A percentile compares a stretch with the other conserved stretches of the same genome.
These are phyloP conservation scores for Phylloporus sp. DNA, from an alignment of 1,284 basidiomycete genomes.

Conservation along the genomic window DNA sequence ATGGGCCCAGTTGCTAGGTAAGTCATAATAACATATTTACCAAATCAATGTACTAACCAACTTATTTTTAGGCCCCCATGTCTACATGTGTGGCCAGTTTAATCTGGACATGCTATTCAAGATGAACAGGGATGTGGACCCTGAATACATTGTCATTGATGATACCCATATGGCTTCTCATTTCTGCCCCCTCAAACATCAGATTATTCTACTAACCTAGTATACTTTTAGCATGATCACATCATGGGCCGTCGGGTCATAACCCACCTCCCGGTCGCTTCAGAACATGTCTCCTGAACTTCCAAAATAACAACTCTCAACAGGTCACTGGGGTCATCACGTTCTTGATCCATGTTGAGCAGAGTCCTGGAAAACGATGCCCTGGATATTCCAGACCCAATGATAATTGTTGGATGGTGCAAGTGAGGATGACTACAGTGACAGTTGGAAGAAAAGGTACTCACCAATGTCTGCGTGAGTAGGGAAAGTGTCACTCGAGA, in stretches of 20 bases:
- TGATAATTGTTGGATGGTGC: slow-evolving; percentile 38
- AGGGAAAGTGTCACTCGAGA: slow-evolving; percentile 36
- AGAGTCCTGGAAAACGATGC: slow-evolving; percentile 48
- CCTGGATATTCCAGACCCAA: slow-evolving; percentile 56
- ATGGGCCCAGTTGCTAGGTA: too few relatives aligned
- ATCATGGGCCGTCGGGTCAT: not conserved
- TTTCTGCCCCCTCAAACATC: too few relatives aligned
- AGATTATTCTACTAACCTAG: too few relatives aligned
- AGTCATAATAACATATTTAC: too few relatives aligned
- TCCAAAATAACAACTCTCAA: slow-evolving; percentile 51
- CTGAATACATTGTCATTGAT: too few relatives aligned
- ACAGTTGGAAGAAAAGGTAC: not conserved
- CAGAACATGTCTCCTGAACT: slow-evolving; percentile 53
- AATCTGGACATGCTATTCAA: too few relatives aligned
- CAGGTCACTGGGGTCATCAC: slow-evolving; percentile 16
- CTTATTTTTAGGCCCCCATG: too few relatives aligned
- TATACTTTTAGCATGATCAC: not conserved
- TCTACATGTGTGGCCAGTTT: too few relatives aligned
- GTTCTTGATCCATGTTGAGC: slow-evolving; percentile 33
- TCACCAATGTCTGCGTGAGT: slow-evolving; percentile 44
- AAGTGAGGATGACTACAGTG: not conserved
- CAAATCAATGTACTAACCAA: too few relatives aligned
- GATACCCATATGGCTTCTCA: too few relatives aligned
- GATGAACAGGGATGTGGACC: too few relatives aligned
- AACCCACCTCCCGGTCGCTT: slow-evolving; percentile 52